Percentiles rank a stretch among this genome's conserved stretches.
Conservation (phyloP, 129 eudicot genomes). For the Arctium minus region DNA sequence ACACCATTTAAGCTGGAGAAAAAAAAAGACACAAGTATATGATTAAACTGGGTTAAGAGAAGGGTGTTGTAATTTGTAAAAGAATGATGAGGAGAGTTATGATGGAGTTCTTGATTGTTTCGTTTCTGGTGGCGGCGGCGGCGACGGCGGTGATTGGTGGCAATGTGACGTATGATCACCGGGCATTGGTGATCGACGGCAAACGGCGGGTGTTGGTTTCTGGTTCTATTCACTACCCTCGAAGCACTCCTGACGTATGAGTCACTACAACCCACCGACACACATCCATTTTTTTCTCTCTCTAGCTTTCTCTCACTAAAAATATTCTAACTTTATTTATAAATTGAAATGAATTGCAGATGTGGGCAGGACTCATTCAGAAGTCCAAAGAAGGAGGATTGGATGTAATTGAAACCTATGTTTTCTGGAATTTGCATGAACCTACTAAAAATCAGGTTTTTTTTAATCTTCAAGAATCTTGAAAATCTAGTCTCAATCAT, state of each 20-base stretch:
- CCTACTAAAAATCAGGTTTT: slow-evolving; percentile 80
- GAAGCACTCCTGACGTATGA: slow-evolving; percentile 92
- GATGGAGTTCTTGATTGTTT: slow-evolving; percentile 18
- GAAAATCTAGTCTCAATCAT: background rate
- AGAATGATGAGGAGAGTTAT: slow-evolving; percentile 2
- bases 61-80: background rate
- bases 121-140: slow-evolving; percentile 25
- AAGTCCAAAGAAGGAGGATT: slow-evolving; percentile 95
- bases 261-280: background rate
- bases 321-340: background rate
- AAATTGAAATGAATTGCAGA: slow-evolving; percentile 41
- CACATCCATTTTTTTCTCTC: background rate
- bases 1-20: slow-evolving; percentile 1
- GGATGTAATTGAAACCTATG: slow-evolving; percentile 88
- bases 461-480: slow-evolving; percentile 10
- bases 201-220: slow-evolving; percentile 73
- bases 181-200: slow-evolving; percentile 90
- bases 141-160: slow-evolving; percentile 48
- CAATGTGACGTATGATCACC: slow-evolving; percentile 88
- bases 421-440: slow-evolving; percentile 97
- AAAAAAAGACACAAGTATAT: background rate
- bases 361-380: slow-evolving; percentile 98
- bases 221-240: slow-evolving; percentile 95
- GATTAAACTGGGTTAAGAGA: background rate
- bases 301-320: background rate